Percentiles rank a stretch among this genome's conserved stretches.
phyloP scores from a whole-genome alignment of 2,329 filamentous ascomycete genomes.

The Cercospora brassicicola region DNA sequence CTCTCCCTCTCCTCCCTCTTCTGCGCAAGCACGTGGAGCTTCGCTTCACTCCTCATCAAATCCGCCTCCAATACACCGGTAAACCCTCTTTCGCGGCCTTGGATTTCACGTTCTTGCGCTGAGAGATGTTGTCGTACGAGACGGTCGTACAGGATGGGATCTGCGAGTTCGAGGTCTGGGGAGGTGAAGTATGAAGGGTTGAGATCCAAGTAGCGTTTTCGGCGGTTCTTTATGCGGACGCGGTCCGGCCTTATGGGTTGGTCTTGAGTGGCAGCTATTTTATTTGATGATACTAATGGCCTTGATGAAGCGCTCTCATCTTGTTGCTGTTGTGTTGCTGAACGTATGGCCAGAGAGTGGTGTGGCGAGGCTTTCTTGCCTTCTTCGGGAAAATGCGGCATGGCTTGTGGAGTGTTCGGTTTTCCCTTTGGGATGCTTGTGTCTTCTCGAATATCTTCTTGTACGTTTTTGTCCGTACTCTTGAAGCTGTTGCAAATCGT shows the following conservation, averaged over 20 bases:
- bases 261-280: too few relatives aligned
- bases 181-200: constrained; percentile 70
- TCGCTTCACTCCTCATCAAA: constrained; percentile 72
- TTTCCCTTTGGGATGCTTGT: neutral
- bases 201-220: constrained; percentile 71
- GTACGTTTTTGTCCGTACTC: neutral
- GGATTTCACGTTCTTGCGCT: constrained; percentile 68
- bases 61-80: constrained; percentile 77
- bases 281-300: neutral
- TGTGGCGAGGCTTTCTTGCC: neutral
- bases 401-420: neutral
- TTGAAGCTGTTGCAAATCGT: neutral
- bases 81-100: constrained; percentile 73
- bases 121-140: constrained; percentile 77
- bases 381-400: neutral
- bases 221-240: constrained; percentile 64
- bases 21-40: constrained; percentile 63
- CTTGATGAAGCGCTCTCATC: neutral
- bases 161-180: constrained; percentile 63
- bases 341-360: neutral
- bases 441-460: neutral
- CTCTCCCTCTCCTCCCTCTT: constrained; percentile 54
- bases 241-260: neutral
- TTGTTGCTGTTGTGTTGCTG: neutral
- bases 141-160: constrained; percentile 79